Conservation (phyloP, 768 basidiomycete genomes). For the Ramaria sp. region DNA sequence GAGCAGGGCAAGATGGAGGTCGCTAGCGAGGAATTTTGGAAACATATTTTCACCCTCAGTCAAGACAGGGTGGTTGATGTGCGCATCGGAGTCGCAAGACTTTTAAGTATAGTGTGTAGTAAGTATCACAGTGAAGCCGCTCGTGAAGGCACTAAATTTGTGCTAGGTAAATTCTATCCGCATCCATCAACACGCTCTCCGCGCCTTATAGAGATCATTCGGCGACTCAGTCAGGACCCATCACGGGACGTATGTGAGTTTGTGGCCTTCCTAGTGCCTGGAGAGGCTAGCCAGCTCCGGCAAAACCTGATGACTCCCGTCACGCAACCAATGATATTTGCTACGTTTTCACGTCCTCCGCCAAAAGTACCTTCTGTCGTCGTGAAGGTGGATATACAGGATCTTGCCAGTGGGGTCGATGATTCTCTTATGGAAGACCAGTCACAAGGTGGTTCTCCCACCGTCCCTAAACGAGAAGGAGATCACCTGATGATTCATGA, state of each 20-base stretch:
- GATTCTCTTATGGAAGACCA: not conserved
- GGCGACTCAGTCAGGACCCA: constrained; percentile 6
- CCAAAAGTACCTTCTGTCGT: not conserved
- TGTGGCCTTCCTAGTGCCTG: constrained; percentile 1
- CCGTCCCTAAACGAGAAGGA: too few species aligned
- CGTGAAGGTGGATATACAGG: not conserved
- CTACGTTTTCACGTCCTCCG: constrained; percentile 30
- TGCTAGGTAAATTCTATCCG: constrained; percentile 3
- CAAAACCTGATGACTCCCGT: not conserved
- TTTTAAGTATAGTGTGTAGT: constrained; percentile 49
- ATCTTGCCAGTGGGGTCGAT: not conserved
- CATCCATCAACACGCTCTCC: not conserved
- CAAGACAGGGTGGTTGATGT: constrained; percentile 72
- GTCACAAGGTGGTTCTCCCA: too few species aligned
- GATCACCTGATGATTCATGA: not conserved
- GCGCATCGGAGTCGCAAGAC: constrained; percentile 74
- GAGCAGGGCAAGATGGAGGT: constrained; percentile 26
- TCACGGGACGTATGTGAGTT: constrained; percentile 9
- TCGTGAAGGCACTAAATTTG: not conserved
- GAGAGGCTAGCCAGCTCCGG: not conserved
- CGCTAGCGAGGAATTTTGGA: constrained; percentile 41
- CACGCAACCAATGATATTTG: constrained; percentile 13
- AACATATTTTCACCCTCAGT: constrained; percentile 42
- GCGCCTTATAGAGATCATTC: not conserved
- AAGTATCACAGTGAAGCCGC: constrained; percentile 21